phyloP scores from a whole-genome alignment of 108 stramenopile genomes.

The Aureococcus anophagefferens region DNA sequence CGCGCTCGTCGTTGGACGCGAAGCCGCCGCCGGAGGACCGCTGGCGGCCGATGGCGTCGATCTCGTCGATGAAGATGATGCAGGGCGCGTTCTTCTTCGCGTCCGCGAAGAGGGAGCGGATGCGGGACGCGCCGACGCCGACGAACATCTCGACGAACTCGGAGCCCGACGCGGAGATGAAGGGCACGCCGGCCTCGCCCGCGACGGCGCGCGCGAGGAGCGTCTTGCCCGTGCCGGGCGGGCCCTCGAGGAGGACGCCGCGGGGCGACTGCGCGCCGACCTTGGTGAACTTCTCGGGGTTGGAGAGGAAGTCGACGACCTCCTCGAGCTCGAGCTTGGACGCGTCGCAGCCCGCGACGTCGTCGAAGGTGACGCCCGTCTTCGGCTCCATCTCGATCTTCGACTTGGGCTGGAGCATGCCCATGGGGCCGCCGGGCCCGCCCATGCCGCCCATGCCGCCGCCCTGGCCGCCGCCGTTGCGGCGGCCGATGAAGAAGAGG shows the following conservation, averaged over 20 bases:
- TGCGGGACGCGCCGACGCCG: constrained; percentile 46
- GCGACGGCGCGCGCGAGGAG: constrained; percentile 45
- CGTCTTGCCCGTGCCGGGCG: constrained; percentile 56
- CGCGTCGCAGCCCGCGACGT: constrained; percentile 88
- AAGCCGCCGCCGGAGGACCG: constrained; percentile 27
- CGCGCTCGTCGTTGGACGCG: constrained; percentile 44
- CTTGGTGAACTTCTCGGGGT: constrained; percentile 36
- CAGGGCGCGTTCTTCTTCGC: constrained; percentile 47
- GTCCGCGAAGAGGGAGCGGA: constrained; percentile 39
- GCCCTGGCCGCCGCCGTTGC: constrained; percentile 43
- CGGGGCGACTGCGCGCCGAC: constrained; percentile 53
- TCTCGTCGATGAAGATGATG: constrained; percentile 61
- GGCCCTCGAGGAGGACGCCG: constrained; percentile 52
- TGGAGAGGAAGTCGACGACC: constrained; percentile 55
- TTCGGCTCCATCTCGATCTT: constrained; percentile 41
- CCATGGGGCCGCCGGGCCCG: constrained; percentile 73
- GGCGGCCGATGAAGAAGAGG: constrained; percentile 81
- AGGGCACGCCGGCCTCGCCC: constrained; percentile 49
- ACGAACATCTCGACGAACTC: constrained; percentile 58
- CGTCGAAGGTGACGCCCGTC: constrained; percentile 68
- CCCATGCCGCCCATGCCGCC: constrained; percentile 50
- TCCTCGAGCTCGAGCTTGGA: constrained; percentile 67
- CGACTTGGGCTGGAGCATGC: constrained; percentile 76
- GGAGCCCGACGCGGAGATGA: constrained; percentile 43
- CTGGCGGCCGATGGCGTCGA: constrained; percentile 54